Conservation (phyloP, 202 grass and related monocot species). For the Brachypodium distachyon region DNA sequence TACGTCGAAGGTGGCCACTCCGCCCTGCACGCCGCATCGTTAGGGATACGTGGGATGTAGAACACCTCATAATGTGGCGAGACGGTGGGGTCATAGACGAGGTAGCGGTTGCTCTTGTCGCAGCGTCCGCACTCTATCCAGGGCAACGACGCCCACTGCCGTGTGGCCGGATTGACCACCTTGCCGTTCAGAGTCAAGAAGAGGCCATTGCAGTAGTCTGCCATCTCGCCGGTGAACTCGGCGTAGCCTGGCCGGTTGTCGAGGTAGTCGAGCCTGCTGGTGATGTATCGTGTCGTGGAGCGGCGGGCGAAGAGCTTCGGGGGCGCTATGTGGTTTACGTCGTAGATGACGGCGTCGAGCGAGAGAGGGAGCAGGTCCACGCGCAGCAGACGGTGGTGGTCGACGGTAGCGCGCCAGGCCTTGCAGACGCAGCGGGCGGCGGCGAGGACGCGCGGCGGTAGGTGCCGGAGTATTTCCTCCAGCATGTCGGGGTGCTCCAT, state of each 20-base stretch:
- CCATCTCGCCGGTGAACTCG: neutral
- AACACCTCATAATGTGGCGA: neutral
- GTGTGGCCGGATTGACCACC: neutral
- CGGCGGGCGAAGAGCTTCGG: neutral
- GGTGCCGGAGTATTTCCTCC: neutral
- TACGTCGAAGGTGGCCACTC: neutral
- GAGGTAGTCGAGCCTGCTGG: neutral
- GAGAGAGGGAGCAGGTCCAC: neutral
- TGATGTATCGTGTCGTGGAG: neutral
- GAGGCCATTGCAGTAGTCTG: neutral
- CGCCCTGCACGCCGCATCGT: neutral
- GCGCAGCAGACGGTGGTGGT: neutral
- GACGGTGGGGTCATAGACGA: neutral
- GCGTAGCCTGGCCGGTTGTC: too few species aligned
- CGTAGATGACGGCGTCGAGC: neutral
- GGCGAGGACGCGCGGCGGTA: neutral
- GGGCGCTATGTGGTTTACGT: neutral
- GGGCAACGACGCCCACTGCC: neutral
- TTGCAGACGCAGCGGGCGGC: neutral
- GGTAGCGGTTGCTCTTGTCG: neutral
- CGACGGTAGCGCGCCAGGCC: neutral
- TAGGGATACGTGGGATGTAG: neutral
- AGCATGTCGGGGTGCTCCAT: neutral
- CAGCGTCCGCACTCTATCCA: neutral
- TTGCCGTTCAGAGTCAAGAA: neutral